Conservation (phyloP, 169 alveolate species). For the Babesia caballi region DNA sequence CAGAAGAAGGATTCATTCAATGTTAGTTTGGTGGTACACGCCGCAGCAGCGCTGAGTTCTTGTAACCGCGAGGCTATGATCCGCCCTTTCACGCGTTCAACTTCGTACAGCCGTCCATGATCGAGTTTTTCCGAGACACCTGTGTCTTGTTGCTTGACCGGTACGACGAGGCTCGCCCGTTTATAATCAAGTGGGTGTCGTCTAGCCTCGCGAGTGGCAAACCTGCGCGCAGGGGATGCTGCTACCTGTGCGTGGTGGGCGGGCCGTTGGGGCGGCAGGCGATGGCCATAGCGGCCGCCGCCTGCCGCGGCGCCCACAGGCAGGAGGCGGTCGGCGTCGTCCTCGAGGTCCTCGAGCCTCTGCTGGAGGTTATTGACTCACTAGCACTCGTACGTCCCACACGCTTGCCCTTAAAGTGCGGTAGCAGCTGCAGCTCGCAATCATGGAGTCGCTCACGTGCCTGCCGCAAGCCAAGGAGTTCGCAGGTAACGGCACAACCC, state of each 20-base stretch:
- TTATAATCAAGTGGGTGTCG: slow-evolving; percentile 30
- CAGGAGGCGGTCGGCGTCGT: slow-evolving; percentile 18
- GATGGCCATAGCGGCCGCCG: slow-evolving; percentile 30
- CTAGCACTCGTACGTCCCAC: slow-evolving; percentile 10
- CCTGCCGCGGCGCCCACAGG: slow-evolving; percentile 6
- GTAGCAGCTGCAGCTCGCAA: slow-evolving; percentile 36
- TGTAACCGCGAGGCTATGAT: background rate
- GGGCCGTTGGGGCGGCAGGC: slow-evolving; percentile 41
- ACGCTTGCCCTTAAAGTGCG: background rate
- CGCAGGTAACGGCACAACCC: slow-evolving; percentile 2
- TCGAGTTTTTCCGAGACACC: slow-evolving; percentile 21
- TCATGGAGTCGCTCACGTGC: slow-evolving; percentile 37
- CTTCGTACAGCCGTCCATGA: slow-evolving; percentile 1
- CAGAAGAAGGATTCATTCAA: slow-evolving; percentile 2
- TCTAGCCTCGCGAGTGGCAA: background rate
- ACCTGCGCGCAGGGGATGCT: slow-evolving; percentile 23
- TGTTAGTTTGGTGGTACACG: background rate
- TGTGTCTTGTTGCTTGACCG: slow-evolving; percentile 33
- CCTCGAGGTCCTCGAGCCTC: slow-evolving; percentile 35
- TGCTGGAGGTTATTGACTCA: slow-evolving; percentile 31
- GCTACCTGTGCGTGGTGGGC: slow-evolving; percentile 51
- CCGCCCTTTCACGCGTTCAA: no score
- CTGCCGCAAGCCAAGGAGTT: slow-evolving; percentile 27
- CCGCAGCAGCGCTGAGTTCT: background rate
- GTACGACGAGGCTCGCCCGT: slow-evolving; percentile 22